These are phyloP conservation scores for Carex littledalei DNA, from an alignment of 176 grass and related monocot genomes.

Conservation along the genomic window DNA sequence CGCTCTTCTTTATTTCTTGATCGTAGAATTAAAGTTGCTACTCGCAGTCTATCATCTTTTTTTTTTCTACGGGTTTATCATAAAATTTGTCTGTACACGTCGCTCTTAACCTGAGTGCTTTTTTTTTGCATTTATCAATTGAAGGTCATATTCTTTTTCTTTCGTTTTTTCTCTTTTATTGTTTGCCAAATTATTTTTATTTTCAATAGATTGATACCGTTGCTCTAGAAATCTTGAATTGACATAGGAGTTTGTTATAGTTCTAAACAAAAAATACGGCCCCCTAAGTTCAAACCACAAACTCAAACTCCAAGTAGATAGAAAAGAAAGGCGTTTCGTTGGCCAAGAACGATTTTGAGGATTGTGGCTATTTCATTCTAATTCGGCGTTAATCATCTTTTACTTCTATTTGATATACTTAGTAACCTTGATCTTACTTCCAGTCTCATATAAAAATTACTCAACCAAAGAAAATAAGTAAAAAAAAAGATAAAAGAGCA, in stretches of 20 bases:
- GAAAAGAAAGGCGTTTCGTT: background rate
- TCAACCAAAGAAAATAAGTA: background rate
- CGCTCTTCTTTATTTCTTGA: conserved; percentile 7
- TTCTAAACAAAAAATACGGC: background rate
- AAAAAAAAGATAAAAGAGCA: background rate
- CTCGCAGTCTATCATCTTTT: background rate
- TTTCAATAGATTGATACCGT: background rate
- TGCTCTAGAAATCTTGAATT: background rate
- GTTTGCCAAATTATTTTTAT: background rate
- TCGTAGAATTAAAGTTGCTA: background rate
- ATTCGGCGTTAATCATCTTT: background rate
- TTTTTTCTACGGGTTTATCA: background rate
- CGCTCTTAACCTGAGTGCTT: background rate
- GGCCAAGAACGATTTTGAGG: background rate
- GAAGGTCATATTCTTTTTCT: background rate
- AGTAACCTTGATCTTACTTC: background rate
- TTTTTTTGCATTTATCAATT: background rate
- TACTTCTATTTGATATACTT: background rate
- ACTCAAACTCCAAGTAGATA: background rate
- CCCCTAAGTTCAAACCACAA: background rate
- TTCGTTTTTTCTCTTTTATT: background rate
- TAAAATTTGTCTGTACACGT: background rate
- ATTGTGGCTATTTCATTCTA: background rate
- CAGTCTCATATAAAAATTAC: background rate
- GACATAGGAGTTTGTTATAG: background rate